phyloP scores from a whole-genome alignment of 2,329 filamentous ascomycete species.

The Colletotrichum godetiae region DNA sequence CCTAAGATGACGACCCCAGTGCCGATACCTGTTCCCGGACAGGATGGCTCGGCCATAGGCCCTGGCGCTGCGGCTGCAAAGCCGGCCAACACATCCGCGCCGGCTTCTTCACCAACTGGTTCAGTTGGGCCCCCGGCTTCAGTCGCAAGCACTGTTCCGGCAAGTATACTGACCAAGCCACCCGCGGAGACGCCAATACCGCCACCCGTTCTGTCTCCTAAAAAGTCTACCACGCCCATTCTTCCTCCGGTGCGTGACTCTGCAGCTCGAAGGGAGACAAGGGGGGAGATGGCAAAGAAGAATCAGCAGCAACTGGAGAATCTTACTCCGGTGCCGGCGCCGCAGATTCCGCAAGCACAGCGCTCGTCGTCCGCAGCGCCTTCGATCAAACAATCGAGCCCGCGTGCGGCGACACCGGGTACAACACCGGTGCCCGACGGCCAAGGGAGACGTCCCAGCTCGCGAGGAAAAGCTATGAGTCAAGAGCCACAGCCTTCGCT shows the following conservation, averaged over 20 bases:
- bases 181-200: conserved; percentile 57
- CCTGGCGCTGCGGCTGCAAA: conserved; percentile 8
- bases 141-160: conserved; percentile 48
- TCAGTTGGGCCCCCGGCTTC: conserved; percentile 10
- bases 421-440: conserved; percentile 53
- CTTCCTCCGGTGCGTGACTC: conserved; percentile 48
- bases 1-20: conserved; percentile 48
- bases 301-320: conserved; percentile 44
- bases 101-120: conserved; percentile 30
- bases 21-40: conserved; percentile 39
- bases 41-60: conserved; percentile 19
- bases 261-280: conserved; percentile 55
- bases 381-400: conserved; percentile 44
- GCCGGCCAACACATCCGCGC: conserved; percentile 24
- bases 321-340: conserved; percentile 11
- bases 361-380: conserved; percentile 39
- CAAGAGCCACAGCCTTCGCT: conserved; percentile 62
- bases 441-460: conserved; percentile 58
- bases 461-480: conserved; percentile 64
- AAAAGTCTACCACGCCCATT: conserved; percentile 47
- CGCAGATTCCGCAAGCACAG: conserved; percentile 35
- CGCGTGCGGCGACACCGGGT: conserved; percentile 48
- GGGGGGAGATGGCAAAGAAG: conserved; percentile 56
- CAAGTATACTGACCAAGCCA: conserved; percentile 48
- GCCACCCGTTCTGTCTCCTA: conserved; percentile 46